Conservation (phyloP, 306 rosid species). For the Dalbergia cochinchinensis region DNA sequence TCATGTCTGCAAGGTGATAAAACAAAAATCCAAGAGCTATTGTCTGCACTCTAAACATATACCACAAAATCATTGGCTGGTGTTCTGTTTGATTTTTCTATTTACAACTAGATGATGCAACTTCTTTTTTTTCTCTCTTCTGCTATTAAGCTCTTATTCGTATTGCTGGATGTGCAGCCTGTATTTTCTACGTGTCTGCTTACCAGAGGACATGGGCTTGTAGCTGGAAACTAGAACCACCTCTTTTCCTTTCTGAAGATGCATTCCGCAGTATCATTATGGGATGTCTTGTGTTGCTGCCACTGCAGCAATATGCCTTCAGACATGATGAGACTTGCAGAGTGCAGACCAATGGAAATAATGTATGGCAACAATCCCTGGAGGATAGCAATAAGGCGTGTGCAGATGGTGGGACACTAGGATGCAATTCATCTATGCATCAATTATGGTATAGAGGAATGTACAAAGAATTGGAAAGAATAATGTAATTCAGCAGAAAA, state of each 20-base stretch:
- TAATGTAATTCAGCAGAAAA: background rate
- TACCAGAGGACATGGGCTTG: conserved; percentile 75
- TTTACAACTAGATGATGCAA: background rate
- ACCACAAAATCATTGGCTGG: background rate
- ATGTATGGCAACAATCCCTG: conserved; percentile 7
- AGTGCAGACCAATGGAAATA: background rate
- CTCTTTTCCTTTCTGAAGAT: conserved; percentile 17
- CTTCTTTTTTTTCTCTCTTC: background rate
- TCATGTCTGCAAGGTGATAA: conserved; percentile 94
- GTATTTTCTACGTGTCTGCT: conserved; percentile 78
- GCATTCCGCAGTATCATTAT: conserved; percentile 27
- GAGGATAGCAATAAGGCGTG: background rate
- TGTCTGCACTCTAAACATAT: background rate
- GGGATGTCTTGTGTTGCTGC: conserved; percentile 5
- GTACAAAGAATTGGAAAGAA: conserved; percentile 26
- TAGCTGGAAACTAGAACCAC: conserved; percentile 43
- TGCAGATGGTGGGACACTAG: too few relatives aligned
- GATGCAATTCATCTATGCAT: too few relatives aligned
- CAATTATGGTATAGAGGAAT: background rate
- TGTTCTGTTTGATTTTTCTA: background rate
- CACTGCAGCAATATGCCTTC: conserved; percentile 9
- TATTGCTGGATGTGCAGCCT: conserved; percentile 66
- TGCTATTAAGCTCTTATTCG: background rate
- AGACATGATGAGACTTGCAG: background rate
- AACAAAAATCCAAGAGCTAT: conserved; percentile 6